Base-by-base conservation (phyloP, 2,329 filamentous ascomycete species). In the Neophaeococcomyces mojaviensis region DNA sequence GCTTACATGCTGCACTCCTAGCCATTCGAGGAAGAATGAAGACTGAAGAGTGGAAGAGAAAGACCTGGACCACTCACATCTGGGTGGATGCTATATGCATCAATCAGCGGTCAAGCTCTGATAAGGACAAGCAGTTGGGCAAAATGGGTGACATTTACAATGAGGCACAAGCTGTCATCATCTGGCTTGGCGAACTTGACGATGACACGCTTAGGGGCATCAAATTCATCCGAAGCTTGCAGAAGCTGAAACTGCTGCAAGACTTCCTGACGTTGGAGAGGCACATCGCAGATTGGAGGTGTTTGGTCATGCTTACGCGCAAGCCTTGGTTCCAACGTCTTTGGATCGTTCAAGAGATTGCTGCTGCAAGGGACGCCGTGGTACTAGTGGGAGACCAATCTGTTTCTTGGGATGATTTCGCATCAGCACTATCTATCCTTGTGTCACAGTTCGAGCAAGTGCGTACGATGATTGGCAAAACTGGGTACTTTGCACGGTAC, bases 1-100 rank as follows among this genome's bases (percentile, higher is more conserved):
- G 33, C 33, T 16, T 35, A 16, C 18, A 6, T 6, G 15, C n/a
- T 7, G 33, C 33, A 16, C 15, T 35, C 8, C n/a, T 6, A 15
- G 33, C 33, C 33, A 35, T 35, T 6, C 33, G 33, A 8, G 15
- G 6, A 7, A 35, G 18, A 16, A 35, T 35, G 33, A 7, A 15
- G 7, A 35, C 13, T 15, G 13, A 16, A 16, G n/a, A 35, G 18
- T 8, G 7, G 33, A 8, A 35, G 6, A 12, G 33, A 8, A 35
- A n/a, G n/a, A 18, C 8, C 8, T 16, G 33, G 33, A 35, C 33
- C 7, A 12, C 7, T 7, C 31, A 33, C 15, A 13, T 58, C 4
- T 58, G 56, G 56, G 45, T 54, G 12, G 56, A 58, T 32, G 54
- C 53, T 18, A 47, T 58, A 30, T 55, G 46, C 16, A 58, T 58